Conservation (phyloP, 2,329 filamentous ascomycete genomes). For the Davidsoniella eucalypti region DNA sequence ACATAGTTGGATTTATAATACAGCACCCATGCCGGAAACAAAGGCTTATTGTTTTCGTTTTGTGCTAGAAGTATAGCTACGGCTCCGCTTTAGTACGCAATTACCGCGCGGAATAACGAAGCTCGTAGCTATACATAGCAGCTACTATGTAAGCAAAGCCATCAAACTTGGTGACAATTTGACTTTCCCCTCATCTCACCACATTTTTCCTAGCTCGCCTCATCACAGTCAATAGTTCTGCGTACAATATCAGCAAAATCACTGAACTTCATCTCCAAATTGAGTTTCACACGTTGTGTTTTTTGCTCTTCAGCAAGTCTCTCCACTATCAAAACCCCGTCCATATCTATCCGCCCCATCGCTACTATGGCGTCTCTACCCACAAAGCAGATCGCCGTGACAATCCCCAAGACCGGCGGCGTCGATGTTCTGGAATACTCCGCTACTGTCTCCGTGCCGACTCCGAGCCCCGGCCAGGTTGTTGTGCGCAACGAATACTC, state of each 20-base stretch:
- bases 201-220: not conserved
- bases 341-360: not conserved
- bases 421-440: conserved; percentile 54
- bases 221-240: no score
- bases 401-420: conserved; percentile 48
- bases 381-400: conserved; percentile 46
- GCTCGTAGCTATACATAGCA: no score
- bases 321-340: not conserved
- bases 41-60: not conserved
- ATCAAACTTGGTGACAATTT: conserved; percentile 1
- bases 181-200: not conserved
- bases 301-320: not conserved
- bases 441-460: conserved; percentile 25
- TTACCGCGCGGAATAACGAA: not conserved
- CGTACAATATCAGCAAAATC: not conserved
- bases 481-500: conserved; percentile 45
- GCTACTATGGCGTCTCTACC: conserved; percentile 55
- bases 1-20: no score
- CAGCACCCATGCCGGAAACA: no score
- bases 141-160: no score
- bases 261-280: not conserved
- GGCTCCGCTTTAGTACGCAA: not conserved
- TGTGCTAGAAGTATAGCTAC: not conserved
- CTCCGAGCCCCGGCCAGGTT: conserved; percentile 39
- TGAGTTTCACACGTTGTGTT: not conserved